Evolutionary conservation across 768 basidiomycete genomes (phyloP).

Genomic region (Punctularia strigosozonata): DNA sequence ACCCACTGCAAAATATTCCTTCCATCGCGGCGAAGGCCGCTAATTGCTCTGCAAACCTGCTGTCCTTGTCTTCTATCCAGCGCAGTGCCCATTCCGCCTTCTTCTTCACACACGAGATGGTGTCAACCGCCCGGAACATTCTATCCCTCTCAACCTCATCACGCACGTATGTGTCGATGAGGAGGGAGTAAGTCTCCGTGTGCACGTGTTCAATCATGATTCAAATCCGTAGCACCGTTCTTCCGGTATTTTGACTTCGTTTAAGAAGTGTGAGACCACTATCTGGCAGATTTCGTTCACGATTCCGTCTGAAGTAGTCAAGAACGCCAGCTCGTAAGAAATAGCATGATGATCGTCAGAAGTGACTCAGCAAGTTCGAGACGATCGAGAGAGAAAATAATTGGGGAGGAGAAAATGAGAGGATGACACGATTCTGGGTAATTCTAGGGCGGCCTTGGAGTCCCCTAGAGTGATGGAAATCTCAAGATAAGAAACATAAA

Average conservation of each 20-base stretch:
- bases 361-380: too few relatives aligned
- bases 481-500: too few relatives aligned
- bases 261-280: slow-evolving; percentile 90
- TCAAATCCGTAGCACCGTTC: slow-evolving; percentile 93
- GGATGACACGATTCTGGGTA: too few relatives aligned
- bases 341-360: slow-evolving; percentile 86
- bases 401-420: too few relatives aligned
- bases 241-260: slow-evolving; percentile 85
- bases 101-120: slow-evolving; percentile 82
- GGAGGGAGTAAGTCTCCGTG: slow-evolving; percentile 91
- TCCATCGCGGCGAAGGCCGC: slow-evolving; percentile 94
- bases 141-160: slow-evolving; percentile 63
- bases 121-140: slow-evolving; percentile 89
- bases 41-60: slow-evolving; percentile 81
- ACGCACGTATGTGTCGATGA: slow-evolving; percentile 92
- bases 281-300: slow-evolving; percentile 93
- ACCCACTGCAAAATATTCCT: slow-evolving; percentile 93
- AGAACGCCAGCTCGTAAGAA: slow-evolving; percentile 90
- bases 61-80: slow-evolving; percentile 78
- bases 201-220: slow-evolving; percentile 99
- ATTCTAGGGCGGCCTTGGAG: too few relatives aligned
- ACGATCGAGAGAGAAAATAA: too few relatives aligned
- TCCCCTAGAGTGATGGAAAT: too few relatives aligned
- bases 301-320: slow-evolving; percentile 92
- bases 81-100: slow-evolving; percentile 93